Evolutionary conservation across 139 green algal genomes (phyloP).

Genomic region (Asterochloris erici): DNA sequence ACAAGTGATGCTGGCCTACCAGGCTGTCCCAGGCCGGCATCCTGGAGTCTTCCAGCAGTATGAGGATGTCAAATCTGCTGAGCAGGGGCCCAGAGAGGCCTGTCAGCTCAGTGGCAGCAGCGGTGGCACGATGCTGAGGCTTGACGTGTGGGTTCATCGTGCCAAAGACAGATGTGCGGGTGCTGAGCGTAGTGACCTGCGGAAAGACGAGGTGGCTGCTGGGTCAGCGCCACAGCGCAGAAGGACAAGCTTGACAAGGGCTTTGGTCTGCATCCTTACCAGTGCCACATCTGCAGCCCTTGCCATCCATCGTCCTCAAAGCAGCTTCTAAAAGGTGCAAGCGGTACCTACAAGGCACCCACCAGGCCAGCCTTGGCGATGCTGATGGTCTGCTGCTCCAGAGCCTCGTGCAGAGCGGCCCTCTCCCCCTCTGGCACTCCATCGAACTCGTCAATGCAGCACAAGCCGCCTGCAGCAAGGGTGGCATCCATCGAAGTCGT

Average conservation of each 20-base stretch:
- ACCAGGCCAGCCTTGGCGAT: conserved; percentile 89
- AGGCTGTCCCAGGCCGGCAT: conserved; percentile 60
- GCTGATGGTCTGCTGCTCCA: conserved; percentile 93
- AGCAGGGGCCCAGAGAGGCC: conserved; percentile 51
- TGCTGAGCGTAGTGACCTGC: conserved; percentile 72
- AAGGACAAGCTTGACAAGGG: too few species aligned
- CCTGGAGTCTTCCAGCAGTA: conserved; percentile 68
- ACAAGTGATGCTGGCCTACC: conserved; percentile 56
- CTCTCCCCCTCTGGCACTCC: conserved; percentile 70
- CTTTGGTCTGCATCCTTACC: too few species aligned
- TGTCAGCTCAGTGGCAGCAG: conserved; percentile 29
- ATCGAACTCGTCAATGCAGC: conserved; percentile 91
- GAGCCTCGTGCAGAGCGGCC: conserved; percentile 85
- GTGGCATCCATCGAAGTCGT: conserved; percentile 83
- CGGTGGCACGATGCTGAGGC: neutral
- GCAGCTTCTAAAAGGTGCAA: too few species aligned
- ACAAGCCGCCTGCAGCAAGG: conserved; percentile 76
- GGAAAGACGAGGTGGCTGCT: too few species aligned
- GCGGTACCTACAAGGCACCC: too few species aligned
- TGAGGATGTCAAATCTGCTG: conserved; percentile 88
- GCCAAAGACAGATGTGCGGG: conserved; percentile 65
- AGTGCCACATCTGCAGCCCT: too few species aligned
- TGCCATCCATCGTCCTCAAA: too few species aligned
- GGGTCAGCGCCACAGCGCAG: too few species aligned
- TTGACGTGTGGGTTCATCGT: conserved; percentile 64